Evolutionary conservation across 345 rosid species (phyloP).

Genomic region (Populus alba): DNA sequence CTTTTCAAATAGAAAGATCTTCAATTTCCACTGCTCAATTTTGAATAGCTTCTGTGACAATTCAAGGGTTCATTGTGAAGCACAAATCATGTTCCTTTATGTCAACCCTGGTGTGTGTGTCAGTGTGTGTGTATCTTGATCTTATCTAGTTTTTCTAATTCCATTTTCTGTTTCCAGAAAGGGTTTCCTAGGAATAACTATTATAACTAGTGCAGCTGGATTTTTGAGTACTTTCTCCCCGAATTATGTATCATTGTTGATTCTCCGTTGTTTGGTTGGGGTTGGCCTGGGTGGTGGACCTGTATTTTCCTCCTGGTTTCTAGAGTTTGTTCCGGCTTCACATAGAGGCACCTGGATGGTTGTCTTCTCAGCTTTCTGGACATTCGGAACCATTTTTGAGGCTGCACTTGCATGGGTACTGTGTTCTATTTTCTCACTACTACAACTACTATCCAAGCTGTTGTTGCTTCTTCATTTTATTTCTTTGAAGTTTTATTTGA

Average conservation of each 20-base stretch:
- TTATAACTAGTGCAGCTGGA: constrained; percentile 27
- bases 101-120: background rate
- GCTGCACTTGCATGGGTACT: constrained; percentile 23
- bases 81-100: too few relatives aligned
- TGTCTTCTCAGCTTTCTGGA: constrained; percentile 16
- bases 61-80: too few relatives aligned
- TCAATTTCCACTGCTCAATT: too few relatives aligned
- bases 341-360: constrained; percentile 39
- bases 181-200: constrained; percentile 12
- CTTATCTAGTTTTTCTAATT: background rate
- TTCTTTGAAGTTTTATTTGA: background rate
- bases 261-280: constrained; percentile 22
- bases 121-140: background rate
- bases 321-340: constrained; percentile 76
- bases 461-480: background rate
- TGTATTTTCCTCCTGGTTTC: constrained; percentile 28
- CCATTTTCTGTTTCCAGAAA: constrained; percentile 10
- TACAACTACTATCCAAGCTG: background rate
- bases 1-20: too few relatives aligned
- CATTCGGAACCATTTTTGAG: constrained; percentile 17
- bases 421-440: constrained; percentile 19
- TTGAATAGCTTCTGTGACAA: too few relatives aligned
- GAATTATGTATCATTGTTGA: constrained; percentile 16
- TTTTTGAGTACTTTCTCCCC: constrained; percentile 26
- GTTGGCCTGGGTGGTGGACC: constrained; percentile 29